Conservation (phyloP, 345 rosid species). For the Trapa bicornis region DNA sequence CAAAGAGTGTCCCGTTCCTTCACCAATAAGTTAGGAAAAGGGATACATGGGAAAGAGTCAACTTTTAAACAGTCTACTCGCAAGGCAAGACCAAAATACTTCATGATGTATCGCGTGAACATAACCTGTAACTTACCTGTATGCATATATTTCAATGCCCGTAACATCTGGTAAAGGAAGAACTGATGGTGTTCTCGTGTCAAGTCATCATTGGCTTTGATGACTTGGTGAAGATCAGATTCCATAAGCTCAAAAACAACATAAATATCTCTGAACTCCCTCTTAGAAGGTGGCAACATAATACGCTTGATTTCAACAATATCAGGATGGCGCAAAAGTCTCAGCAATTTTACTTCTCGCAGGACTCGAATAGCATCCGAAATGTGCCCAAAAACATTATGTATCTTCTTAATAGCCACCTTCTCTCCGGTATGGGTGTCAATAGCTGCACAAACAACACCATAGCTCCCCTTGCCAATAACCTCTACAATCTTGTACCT, state of each 20-base stretch:
- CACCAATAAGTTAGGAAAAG: background rate
- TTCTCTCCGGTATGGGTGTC: constrained; percentile 92
- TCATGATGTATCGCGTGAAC: background rate
- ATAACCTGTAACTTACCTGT: constrained; percentile 39
- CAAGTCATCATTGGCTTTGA: constrained; percentile 94
- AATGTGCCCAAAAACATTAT: constrained; percentile 75
- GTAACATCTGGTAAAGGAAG: constrained; percentile 96
- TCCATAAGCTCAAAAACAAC: constrained; percentile 99
- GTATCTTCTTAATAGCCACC: constrained; percentile 89
- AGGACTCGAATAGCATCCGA: constrained; percentile 83
- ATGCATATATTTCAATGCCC: constrained; percentile 93
- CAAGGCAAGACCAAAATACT: background rate
- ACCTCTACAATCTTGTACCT: constrained; percentile 79
- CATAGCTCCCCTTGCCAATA: constrained; percentile 95
- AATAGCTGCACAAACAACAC: constrained; percentile 92
- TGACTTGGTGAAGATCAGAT: constrained; percentile 98
- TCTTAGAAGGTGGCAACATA: constrained; percentile 85
- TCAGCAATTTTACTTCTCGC: constrained; percentile 86
- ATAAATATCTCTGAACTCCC: constrained; percentile 87
- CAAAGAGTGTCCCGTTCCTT: background rate
- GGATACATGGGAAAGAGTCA: background rate
- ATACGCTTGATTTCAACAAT: constrained; percentile 88
- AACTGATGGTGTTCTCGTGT: constrained; percentile 95
- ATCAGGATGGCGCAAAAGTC: constrained; percentile 86
- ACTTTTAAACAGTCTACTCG: background rate